Percentiles rank a stretch among this genome's conserved stretches.
phyloP scores from a whole-genome alignment of 2,329 filamentous ascomycete species.

The Celoporthe dispersa region DNA sequence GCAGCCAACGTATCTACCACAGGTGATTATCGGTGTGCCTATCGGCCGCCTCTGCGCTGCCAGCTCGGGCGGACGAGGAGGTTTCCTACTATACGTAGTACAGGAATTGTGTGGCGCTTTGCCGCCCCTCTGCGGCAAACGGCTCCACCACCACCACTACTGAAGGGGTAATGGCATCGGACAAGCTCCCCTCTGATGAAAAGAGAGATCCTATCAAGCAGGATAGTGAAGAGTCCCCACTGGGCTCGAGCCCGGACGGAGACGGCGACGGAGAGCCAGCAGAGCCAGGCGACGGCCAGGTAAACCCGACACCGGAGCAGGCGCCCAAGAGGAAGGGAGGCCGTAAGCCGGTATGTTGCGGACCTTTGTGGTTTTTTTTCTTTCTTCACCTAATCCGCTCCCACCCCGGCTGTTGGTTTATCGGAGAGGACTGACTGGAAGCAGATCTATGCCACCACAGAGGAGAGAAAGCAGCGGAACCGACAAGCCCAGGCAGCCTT shows the following conservation, averaged over 20 bases:
- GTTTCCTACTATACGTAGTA: constrained; percentile 22
- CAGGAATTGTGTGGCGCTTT: constrained; percentile 41
- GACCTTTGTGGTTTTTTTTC: constrained; percentile 22
- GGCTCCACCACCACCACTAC: constrained; percentile 38
- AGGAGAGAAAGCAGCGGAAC: constrained; percentile 97
- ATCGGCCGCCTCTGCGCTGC: constrained; percentile 13
- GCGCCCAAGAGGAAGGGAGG: constrained; percentile 95
- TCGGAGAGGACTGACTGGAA: not conserved
- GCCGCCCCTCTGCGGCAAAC: constrained; percentile 47
- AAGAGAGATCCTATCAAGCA: constrained; percentile 61
- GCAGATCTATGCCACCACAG: constrained; percentile 97
- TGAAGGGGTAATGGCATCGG: constrained; percentile 63
- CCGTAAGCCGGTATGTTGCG: constrained; percentile 81
- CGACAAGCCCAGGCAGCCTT: constrained; percentile 97
- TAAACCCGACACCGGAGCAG: constrained; percentile 54
- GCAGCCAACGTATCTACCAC: constrained; percentile 21
- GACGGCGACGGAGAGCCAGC: constrained; percentile 24
- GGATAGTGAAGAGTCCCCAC: constrained; percentile 62
- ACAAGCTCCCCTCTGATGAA: constrained; percentile 64
- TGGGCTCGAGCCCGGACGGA: constrained; percentile 61
- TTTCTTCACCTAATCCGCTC: not conserved
- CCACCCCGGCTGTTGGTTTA: not conserved
- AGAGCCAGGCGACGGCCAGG: constrained; percentile 47
- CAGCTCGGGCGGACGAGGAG: constrained; percentile 18
- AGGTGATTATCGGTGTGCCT: constrained; percentile 11